A percentile compares a stretch with the other conserved stretches of the same genome.
These are phyloP conservation scores for Cryphonectria naterciae DNA, from an alignment of 2,329 filamentous ascomycete species.

Conservation along the genomic window DNA sequence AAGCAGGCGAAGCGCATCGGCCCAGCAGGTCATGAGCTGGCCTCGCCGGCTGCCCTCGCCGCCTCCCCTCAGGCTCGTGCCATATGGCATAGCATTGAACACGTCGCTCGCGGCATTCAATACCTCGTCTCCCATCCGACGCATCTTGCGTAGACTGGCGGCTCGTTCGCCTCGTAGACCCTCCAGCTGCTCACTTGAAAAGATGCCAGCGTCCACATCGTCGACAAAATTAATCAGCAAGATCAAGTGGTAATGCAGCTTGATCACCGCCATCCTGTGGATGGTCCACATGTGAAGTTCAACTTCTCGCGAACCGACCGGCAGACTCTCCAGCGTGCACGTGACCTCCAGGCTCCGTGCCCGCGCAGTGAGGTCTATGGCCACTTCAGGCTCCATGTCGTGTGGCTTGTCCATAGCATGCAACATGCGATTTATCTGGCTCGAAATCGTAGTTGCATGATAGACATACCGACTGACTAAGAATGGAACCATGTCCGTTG, in stretches of 20 bases:
- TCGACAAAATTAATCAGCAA: constrained; percentile 1
- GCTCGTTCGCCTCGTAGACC: neutral
- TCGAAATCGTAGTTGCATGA: neutral
- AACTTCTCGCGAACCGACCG: neutral
- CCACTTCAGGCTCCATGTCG: neutral
- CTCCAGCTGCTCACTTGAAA: neutral
- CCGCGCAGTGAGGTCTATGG: neutral
- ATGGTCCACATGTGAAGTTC: neutral
- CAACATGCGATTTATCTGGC: neutral
- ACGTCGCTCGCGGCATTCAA: neutral
- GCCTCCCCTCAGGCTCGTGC: neutral
- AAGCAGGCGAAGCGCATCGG: constrained; percentile 1
- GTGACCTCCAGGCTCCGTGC: neutral
- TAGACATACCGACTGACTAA: constrained; percentile 1
- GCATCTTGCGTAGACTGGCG: neutral
- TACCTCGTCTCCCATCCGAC: constrained; percentile 4
- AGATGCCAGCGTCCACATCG: neutral
- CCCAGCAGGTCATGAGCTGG: neutral
- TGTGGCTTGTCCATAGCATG: neutral
- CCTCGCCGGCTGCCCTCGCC: neutral
- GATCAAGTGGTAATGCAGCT: constrained; percentile 3
- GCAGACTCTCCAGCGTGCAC: neutral
- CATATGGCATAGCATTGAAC: constrained; percentile 3
- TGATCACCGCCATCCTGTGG: neutral
- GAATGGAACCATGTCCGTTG: neutral